Percentiles rank a stretch among this genome's conserved stretches.
Conservation (phyloP, 176 grass and related monocot genomes). For the Alopecurus myosuroides region DNA sequence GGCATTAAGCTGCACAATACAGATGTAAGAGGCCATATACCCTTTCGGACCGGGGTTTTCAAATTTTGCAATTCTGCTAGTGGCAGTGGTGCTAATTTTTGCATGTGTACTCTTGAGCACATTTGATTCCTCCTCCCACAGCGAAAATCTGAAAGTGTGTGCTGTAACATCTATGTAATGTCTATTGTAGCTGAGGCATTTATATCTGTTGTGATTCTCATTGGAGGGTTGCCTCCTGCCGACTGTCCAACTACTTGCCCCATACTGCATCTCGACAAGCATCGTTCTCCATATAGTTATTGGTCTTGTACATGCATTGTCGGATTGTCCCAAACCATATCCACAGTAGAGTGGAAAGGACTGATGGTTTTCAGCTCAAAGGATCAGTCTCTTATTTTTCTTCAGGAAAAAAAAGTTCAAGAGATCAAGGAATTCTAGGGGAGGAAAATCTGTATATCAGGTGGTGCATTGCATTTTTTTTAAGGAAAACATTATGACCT, state of each 20-base stretch:
- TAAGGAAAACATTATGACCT: too few species aligned
- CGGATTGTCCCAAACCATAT: too few species aligned
- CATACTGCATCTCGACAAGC: too few species aligned
- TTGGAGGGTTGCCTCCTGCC: background rate
- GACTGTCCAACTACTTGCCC: background rate
- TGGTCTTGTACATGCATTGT: too few species aligned
- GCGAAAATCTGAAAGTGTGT: background rate
- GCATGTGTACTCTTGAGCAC: background rate
- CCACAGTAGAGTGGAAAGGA: too few species aligned
- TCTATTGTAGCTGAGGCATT: background rate
- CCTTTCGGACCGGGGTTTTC: background rate
- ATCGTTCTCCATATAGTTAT: too few species aligned
- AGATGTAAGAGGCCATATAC: background rate
- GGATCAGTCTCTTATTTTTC: too few species aligned
- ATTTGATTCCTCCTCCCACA: background rate
- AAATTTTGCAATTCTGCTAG: slow-evolving; percentile 8
- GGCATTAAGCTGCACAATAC: background rate
- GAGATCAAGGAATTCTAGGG: too few species aligned
- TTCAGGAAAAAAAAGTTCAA: too few species aligned
- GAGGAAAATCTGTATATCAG: too few species aligned
- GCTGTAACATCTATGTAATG: background rate
- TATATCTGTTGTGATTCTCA: background rate
- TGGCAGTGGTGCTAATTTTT: background rate
- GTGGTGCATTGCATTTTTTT: too few species aligned
- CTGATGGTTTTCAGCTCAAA: too few species aligned